Conservation (phyloP, 139 green algal species). For the Haematococcus lacustris region DNA sequence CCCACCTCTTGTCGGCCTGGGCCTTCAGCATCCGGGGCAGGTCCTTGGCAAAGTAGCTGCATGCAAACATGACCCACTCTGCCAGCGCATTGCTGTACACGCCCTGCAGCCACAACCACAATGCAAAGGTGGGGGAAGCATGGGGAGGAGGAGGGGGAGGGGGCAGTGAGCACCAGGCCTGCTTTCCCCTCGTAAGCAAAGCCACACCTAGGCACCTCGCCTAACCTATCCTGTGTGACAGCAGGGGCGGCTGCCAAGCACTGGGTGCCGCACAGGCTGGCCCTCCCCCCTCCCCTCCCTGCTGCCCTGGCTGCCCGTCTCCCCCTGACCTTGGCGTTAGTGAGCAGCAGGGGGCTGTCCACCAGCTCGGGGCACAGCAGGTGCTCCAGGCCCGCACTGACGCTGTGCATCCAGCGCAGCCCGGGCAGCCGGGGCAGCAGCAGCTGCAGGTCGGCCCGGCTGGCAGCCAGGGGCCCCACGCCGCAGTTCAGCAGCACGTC, state of each 20-base stretch:
- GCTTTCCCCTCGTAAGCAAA: background rate
- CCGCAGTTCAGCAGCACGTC: too few species aligned
- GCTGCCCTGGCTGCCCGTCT: background rate
- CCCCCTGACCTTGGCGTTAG: conserved; percentile 57
- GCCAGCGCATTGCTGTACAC: conserved; percentile 69
- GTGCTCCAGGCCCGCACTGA: conserved; percentile 66
- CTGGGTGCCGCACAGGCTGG: too few species aligned
- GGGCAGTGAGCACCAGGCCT: background rate
- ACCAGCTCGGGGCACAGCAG: conserved; percentile 63
- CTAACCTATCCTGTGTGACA: background rate
- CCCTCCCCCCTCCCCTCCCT: background rate
- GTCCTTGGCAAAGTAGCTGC: conserved; percentile 76
- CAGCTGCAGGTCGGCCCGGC: too few species aligned
- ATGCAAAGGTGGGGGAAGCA: background rate
- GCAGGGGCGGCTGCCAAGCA: background rate
- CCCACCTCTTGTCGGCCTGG: conserved; percentile 24
- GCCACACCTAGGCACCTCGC: background rate
- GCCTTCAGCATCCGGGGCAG: conserved; percentile 43
- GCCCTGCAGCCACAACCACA: conserved; percentile 22
- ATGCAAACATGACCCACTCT: conserved; percentile 66
- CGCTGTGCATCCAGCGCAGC: conserved; percentile 64
- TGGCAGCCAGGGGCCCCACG: too few species aligned
- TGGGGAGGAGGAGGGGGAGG: background rate
- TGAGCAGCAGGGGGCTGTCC: conserved; percentile 45
- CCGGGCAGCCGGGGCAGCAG: conserved; percentile 41